These are phyloP conservation scores for Pythium dissotocum DNA, from an alignment of 352 stramenopile genomes.

Conservation along the genomic window DNA sequence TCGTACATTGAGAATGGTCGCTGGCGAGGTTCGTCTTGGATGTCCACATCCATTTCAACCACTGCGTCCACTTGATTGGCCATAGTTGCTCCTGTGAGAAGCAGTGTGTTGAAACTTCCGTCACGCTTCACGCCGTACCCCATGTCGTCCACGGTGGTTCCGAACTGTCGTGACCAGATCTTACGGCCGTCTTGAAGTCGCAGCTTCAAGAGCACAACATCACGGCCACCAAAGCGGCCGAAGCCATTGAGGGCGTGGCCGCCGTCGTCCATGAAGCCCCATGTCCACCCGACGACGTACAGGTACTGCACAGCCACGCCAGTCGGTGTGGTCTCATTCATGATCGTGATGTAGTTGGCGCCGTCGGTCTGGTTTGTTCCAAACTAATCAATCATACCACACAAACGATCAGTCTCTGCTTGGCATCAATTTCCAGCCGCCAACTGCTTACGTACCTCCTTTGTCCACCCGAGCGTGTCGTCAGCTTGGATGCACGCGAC, in stretches of 20 bases:
- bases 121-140: slow-evolving; percentile 55
- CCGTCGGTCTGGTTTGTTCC: slow-evolving; percentile 53
- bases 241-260: slow-evolving; percentile 72
- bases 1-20: slow-evolving; percentile 45
- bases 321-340: slow-evolving; percentile 41
- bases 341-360: slow-evolving; percentile 49
- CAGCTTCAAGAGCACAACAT: slow-evolving; percentile 70
- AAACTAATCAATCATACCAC: slow-evolving; percentile 31
- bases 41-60: slow-evolving; percentile 46
- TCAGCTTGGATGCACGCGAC: slow-evolving; percentile 46
- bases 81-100: slow-evolving; percentile 52
- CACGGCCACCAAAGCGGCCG: slow-evolving; percentile 62
- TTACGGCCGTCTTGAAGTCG: slow-evolving; percentile 44
- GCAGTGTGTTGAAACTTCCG: slow-evolving; percentile 44
- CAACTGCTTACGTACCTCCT: slow-evolving; percentile 33
- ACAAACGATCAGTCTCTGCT: not conserved
- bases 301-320: slow-evolving; percentile 34
- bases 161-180: slow-evolving; percentile 74
- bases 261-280: slow-evolving; percentile 70
- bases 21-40: slow-evolving; percentile 42
- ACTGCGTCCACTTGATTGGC: slow-evolving; percentile 42
- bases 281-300: slow-evolving; percentile 69
- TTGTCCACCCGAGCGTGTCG: slow-evolving; percentile 50
- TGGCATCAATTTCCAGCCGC: no score
- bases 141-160: slow-evolving; percentile 61